These are phyloP conservation scores for Chrysanthemum lavandulifolium DNA, from an alignment of 129 eudicot genomes.

Conservation along the genomic window DNA sequence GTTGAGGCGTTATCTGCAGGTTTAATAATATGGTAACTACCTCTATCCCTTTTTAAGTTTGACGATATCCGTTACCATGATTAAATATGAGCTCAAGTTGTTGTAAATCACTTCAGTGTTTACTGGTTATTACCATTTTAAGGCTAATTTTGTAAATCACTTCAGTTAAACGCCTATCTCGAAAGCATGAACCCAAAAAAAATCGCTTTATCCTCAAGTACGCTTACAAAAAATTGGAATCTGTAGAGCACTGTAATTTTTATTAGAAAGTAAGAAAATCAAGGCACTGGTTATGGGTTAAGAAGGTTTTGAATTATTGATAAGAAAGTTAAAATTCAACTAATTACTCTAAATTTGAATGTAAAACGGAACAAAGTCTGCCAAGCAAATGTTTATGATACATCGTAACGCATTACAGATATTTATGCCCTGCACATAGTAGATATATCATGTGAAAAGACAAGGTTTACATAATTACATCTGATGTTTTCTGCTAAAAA, in stretches of 20 bases:
- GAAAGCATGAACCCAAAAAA: background rate
- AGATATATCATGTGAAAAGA: background rate
- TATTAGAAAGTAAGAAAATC: background rate
- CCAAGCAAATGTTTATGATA: conserved; percentile 18
- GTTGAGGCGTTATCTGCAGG: conserved; percentile 99
- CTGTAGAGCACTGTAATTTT: background rate
- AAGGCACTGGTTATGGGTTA: background rate
- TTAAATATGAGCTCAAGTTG: conserved; percentile 9
- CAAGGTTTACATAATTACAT: background rate
- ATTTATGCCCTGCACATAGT: background rate
- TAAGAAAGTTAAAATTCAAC: background rate
- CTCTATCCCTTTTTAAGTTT: conserved; percentile 11
- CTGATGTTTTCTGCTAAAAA: background rate
- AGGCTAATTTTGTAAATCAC: background rate
- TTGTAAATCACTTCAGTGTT: background rate
- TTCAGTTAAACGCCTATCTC: too few relatives aligned
- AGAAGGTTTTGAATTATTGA: background rate
- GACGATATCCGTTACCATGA: background rate
- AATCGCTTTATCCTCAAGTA: background rate
- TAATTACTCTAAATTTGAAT: conserved; percentile 7
- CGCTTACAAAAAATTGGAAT: background rate
- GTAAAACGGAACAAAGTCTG: conserved; percentile 3
- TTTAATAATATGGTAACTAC: conserved; percentile 73
- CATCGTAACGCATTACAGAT: background rate
- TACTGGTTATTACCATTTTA: conserved; percentile 5